Evolutionary conservation across 352 stramenopile genomes (phyloP), one percentile per base, ranked within the genome.

Genomic region (Pythium aquatile): DNA sequence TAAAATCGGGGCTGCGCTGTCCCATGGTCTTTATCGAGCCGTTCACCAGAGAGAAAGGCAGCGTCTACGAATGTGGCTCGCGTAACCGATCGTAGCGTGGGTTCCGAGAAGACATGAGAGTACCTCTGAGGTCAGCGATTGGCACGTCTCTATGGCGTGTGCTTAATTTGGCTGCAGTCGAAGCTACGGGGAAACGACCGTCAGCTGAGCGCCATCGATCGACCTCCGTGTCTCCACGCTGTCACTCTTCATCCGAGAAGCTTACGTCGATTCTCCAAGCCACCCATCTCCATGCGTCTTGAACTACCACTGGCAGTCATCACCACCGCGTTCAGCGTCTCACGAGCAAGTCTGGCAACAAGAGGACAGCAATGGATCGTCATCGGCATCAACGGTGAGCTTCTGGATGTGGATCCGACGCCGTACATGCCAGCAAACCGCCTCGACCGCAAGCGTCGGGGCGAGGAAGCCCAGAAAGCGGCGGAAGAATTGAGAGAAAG

Each of bases 361-460:
- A 29, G 5, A n/a, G 11, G 35, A 2, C 48, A 30, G 3, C 56
- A 47, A 39, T 70, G 63, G 63, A 70, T 70, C 40, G 63, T 70
- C 20, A 56, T 70, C 4, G 33, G 57, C 33, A 65, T 40, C 6
- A 56, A 40, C 17, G 63, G 63, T 1, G 37, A 53, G 9, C 3
- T 70, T 24, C 11, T 69, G 17, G 56, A 69, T 11, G 63, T 69
- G 5, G 63, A 69, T 49, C 63, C 63, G 24, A 11, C 14, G 6
- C 63, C 56, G 4, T 70, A 48, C 40, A 44, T 30, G 32, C 48
- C 63, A 1, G 51, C 59, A 24, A 44, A 33, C 32, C 63, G 55
- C 13, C 47, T 44, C 5, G 4, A 52, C 29, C 47, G 55, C 44
- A 53, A 57, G 37, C 46, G 44, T 35, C 40, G 8, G 2, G 29